Conservation (phyloP, 164 flowering plant genomes). For the Protea cynaroides region DNA sequence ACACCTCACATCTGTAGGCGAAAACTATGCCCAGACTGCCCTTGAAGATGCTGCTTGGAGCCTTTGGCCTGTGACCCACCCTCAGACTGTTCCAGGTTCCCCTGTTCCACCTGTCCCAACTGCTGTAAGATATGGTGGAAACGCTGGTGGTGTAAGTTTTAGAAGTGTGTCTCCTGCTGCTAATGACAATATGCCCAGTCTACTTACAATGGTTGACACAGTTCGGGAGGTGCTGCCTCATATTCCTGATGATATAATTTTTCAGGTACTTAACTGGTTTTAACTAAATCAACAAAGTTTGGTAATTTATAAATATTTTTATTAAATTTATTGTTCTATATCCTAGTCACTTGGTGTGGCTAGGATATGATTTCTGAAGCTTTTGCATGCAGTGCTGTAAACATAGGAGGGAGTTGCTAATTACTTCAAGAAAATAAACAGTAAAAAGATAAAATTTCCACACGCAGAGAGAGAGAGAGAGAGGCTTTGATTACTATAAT, state of each 20-base stretch:
- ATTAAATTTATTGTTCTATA: not conserved
- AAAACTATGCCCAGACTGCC: constrained; percentile 78
- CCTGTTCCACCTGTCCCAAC: constrained; percentile 31
- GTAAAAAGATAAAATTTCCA: too few species aligned
- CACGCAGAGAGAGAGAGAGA: too few species aligned
- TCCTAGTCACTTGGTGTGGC: not conserved
- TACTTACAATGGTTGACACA: constrained; percentile 89
- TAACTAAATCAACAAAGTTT: too few species aligned
- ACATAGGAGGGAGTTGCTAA: too few species aligned
- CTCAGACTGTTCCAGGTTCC: constrained; percentile 56
- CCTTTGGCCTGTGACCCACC: constrained; percentile 69
- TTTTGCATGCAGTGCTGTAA: too few species aligned
- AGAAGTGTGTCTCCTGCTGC: constrained; percentile 41
- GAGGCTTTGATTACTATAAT: too few species aligned
- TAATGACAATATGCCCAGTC: constrained; percentile 50
- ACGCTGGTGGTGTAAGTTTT: constrained; percentile 42
- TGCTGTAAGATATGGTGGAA: constrained; percentile 35
- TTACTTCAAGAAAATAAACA: too few species aligned
- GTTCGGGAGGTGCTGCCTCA: constrained; percentile 95
- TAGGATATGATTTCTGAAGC: not conserved
- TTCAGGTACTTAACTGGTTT: constrained; percentile 52
- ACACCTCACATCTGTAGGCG: constrained; percentile 97
- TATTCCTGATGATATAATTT: constrained; percentile 79
- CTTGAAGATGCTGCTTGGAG: constrained; percentile 86
- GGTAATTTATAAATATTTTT: too few species aligned